Conservation (phyloP, 257 asterid species). For the Paraleonurus japonicus region DNA sequence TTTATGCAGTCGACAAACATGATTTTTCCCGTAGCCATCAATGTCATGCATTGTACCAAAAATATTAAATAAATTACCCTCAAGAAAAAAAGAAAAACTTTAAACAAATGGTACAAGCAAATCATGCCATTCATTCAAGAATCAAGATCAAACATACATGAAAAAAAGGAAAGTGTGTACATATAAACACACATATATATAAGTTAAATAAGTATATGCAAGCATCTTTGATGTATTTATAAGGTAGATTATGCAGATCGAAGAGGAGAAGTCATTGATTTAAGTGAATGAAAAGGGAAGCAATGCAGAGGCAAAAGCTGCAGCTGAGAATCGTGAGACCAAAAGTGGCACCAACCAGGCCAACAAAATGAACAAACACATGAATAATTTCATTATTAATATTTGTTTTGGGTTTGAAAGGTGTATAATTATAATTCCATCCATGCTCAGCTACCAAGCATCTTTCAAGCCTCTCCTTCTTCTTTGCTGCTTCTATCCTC, state of each 20-base stretch:
- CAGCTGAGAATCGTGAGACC: slow-evolving; percentile 45
- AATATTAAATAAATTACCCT: neutral
- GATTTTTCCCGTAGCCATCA: neutral
- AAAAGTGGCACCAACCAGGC: slow-evolving; percentile 34
- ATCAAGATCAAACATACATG: neutral
- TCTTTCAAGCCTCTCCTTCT: slow-evolving; percentile 13
- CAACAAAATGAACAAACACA: neutral
- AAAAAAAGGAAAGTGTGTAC: no score
- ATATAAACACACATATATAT: no score
- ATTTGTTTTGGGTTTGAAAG: no score
- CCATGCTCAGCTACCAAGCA: slow-evolving; percentile 29
- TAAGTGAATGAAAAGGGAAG: slow-evolving; percentile 27
- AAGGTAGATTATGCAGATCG: neutral
- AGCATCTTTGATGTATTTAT: neutral
- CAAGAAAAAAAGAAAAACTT: neutral
- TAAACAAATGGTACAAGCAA: neutral
- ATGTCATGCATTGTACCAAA: neutral
- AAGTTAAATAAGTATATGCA: neutral
- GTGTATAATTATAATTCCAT: slow-evolving; percentile 39
- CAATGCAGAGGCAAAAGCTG: slow-evolving; percentile 39
- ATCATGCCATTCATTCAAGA: neutral
- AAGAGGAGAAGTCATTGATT: neutral
- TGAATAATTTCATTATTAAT: neutral
- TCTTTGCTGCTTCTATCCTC: neutral
- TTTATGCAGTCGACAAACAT: neutral